A percentile compares a stretch with the other conserved stretches of the same genome.
These are phyloP conservation scores for Coemansia sp. DNA, from an alignment of 192 early-diverging fungal species.

Conservation along the genomic window DNA sequence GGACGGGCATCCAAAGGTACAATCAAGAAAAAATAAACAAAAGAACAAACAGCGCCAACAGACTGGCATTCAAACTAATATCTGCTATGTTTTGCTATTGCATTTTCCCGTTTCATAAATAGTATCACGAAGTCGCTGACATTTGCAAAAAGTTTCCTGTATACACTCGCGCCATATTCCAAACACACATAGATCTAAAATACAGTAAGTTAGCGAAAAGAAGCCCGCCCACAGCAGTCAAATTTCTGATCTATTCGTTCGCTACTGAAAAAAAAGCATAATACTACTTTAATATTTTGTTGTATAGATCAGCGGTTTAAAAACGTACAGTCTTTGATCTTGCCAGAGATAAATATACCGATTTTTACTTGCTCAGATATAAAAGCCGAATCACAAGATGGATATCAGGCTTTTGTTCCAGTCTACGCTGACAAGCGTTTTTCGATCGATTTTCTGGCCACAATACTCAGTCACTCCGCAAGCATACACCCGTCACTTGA, in stretches of 20 bases:
- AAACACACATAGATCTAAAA: conserved; percentile 36
- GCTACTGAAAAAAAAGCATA: too few species aligned
- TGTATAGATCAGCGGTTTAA: too few species aligned
- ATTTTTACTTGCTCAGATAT: neutral
- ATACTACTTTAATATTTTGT: too few species aligned
- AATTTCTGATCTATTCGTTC: too few species aligned
- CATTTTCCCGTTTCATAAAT: neutral
- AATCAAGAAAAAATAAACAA: neutral
- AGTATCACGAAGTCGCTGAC: conserved; percentile 32
- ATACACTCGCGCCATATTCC: conserved; percentile 32
- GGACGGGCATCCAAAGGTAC: neutral
- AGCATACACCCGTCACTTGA: neutral
- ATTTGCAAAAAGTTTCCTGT: conserved; percentile 20
- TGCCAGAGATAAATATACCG: conserved; percentile 8
- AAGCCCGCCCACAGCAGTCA: too few species aligned
- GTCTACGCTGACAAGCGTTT: conserved; percentile 21
- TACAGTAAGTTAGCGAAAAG: conserved; percentile 29
- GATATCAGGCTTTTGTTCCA: conserved; percentile 25
- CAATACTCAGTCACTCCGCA: neutral
- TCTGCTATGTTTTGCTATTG: too few species aligned
- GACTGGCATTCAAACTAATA: too few species aligned
- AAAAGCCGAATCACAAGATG: neutral
- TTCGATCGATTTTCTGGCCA: neutral
- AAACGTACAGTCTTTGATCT: neutral
- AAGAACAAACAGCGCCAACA: too few species aligned